Conservation (phyloP, 2,329 filamentous ascomycete genomes). For the Venturia pyrina region DNA sequence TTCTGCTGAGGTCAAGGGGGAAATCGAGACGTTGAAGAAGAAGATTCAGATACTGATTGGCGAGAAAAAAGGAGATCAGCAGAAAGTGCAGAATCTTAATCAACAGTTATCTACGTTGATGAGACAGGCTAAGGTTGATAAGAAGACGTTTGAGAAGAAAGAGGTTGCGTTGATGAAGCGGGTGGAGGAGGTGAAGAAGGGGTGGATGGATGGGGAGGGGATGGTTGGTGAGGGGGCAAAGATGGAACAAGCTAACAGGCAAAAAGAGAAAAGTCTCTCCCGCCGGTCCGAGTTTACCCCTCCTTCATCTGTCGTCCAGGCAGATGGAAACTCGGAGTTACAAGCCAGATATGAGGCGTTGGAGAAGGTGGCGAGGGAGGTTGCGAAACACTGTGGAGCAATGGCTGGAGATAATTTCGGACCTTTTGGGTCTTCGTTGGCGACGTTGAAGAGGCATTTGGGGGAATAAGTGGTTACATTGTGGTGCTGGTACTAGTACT, state of each 20-base stretch:
- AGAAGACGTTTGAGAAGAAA: not conserved
- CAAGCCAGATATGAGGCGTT: not conserved
- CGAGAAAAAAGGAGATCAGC: not conserved
- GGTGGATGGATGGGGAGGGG: too few relatives aligned
- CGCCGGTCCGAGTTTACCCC: not conserved
- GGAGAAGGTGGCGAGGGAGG: not conserved
- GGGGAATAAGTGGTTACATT: not conserved
- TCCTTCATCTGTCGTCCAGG: not conserved
- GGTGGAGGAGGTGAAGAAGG: too few relatives aligned
- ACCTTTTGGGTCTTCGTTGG: not conserved
- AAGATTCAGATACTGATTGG: not conserved
- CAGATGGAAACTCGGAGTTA: not conserved
- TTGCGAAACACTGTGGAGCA: not conserved
- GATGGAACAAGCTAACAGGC: not conserved
- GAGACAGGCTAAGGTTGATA: not conserved
- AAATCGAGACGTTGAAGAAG: not conserved
- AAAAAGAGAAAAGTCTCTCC: not conserved
- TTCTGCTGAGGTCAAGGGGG: not conserved
- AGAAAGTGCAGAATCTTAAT: not conserved
- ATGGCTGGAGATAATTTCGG: constrained; percentile 4
- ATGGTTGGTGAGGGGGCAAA: not conserved
- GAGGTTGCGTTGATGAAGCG: not conserved
- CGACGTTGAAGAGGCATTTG: not conserved
- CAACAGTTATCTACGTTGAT: not conserved
- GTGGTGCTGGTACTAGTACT: not conserved